Percentiles rank a stretch among this genome's conserved stretches.
phyloP scores from a whole-genome alignment of 768 basidiomycete species.

The Podaxis sp. region DNA sequence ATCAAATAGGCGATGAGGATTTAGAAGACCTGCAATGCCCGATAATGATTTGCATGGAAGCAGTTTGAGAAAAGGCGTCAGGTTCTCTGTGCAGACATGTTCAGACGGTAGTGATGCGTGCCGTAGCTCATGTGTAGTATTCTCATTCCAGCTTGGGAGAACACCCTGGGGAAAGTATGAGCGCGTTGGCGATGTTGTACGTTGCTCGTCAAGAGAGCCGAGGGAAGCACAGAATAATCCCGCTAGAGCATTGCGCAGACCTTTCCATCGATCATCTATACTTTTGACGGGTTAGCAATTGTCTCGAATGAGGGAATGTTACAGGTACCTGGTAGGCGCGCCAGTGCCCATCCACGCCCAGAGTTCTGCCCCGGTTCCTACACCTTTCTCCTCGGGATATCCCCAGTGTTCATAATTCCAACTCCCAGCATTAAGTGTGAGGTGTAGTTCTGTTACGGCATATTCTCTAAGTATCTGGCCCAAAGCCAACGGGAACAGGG shows the following conservation, averaged over 20 bases:
- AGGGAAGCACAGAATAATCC: conserved; percentile 95
- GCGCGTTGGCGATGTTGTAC: conserved; percentile 64
- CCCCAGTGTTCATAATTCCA: conserved; percentile 91
- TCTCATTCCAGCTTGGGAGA: conserved; percentile 42
- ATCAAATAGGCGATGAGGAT: conserved; percentile 84
- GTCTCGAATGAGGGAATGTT: neutral
- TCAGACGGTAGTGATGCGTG: conserved; percentile 81
- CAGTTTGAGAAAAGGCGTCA: conserved; percentile 94
- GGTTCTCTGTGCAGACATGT: conserved; percentile 94
- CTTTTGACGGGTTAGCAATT: conserved; percentile 33
- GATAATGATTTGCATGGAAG: conserved; percentile 90
- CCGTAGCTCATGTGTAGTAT: conserved; percentile 52
- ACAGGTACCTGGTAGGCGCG: conserved; percentile 44
- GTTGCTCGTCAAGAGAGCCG: conserved; percentile 69
- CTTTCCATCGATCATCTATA: conserved; percentile 77
- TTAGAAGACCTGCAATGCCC: conserved; percentile 79
- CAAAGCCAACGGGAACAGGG: conserved; percentile 80
- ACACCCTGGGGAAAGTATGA: conserved; percentile 64
- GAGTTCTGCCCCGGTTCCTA: conserved; percentile 85
- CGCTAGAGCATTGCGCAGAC: conserved; percentile 83
- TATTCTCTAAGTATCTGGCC: conserved; percentile 87
- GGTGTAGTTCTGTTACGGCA: conserved; percentile 82
- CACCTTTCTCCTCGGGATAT: conserved; percentile 69
- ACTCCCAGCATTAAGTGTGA: conserved; percentile 87
- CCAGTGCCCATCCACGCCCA: conserved; percentile 91